Evolutionary conservation across 148 eudicot species (phyloP).

Genomic region (Persicaria maculosa): DNA sequence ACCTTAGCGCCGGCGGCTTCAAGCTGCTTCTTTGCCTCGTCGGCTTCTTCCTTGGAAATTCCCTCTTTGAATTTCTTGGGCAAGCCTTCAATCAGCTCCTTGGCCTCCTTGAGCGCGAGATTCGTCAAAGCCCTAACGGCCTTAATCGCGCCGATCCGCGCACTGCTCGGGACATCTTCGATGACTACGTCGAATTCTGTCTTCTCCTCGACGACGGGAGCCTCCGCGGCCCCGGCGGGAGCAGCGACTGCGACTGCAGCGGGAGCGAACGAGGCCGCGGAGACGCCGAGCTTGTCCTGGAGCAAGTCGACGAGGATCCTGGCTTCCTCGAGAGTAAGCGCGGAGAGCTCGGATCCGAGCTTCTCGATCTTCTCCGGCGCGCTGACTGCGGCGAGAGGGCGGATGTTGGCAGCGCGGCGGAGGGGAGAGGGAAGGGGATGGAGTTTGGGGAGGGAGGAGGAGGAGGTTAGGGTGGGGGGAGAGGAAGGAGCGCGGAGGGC

Average conservation of each 20-base stretch:
- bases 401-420: conserved; percentile 47
- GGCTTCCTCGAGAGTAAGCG: conserved; percentile 70
- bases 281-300: conserved; percentile 79
- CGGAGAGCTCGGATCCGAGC: conserved; percentile 57
- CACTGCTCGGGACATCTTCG: conserved; percentile 4
- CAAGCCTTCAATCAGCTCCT: conserved; percentile 4
- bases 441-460: conserved; percentile 20
- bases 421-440: conserved; percentile 27
- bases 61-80: conserved; percentile 12
- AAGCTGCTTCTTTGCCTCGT: conserved; percentile 81
- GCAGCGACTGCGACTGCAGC: conserved; percentile 40
- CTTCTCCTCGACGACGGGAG: conserved; percentile 22
- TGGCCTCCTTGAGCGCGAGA: conserved; percentile 14
- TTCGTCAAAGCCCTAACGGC: conserved; percentile 12
- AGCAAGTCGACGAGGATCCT: conserved; percentile 73
- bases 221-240: conserved; percentile 21
- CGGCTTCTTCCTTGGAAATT: conserved; percentile 33
- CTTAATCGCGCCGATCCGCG: conserved; percentile 12
- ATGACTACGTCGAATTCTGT: conserved; percentile 9
- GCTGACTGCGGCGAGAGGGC: conserved; percentile 70
- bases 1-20: conserved; percentile 90
- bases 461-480: conserved; percentile 8
- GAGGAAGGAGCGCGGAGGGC: conserved; percentile 26
- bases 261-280: conserved; percentile 81
- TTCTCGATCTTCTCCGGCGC: conserved; percentile 55